Evolutionary conservation across 2,329 filamentous ascomycete species (phyloP), one percentile per base, ranked within the genome.

Genomic region (Delphinella strobiligena): DNA sequence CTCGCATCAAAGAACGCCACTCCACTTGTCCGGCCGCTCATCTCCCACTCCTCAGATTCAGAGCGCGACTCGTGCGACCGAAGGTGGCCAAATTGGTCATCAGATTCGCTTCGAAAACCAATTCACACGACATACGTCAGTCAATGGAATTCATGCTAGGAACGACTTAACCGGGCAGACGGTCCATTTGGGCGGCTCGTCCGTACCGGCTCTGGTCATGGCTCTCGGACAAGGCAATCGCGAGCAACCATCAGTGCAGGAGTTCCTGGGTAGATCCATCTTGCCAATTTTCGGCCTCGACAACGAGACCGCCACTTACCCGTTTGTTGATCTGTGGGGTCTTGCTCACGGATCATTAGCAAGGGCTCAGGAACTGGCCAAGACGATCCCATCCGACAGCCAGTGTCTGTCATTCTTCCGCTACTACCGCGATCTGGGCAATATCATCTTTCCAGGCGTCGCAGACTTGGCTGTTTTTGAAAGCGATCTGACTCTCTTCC

Each of bases 301-400:
- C 50, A 78, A 79, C 47, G 74, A 78, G 49, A 74, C 69, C 29
- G 73, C 73, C 3, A 78, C 74, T 7, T 79, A 79, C 50, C 75
- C 75, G 5, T 79, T 79, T 49, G 72, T 79, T 19, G 75, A 78
- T 50, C 58, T 79, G 2, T 79, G 74, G 74, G 75, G 66, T 2
- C 47, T 75, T 4, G 72, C 72, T 2, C 72, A 77, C 41, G 73
- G 70, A 36, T 74, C 71, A 1, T 62, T 72, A 4, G 66, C 71
- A 44, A 69, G 75, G 49, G 66, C 75, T 4, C 68, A 63, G 42
- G 72, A 75, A 38, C 63, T 79, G 2, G 72, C 71, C 27, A 73
- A 71, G 47, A 72, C 72, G 1, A 57, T 79, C 22, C 75, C 75
- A 0, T 67, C 61, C 44, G 75, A 79, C 49, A 60, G 66, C 16